A percentile compares a stretch with the other conserved stretches of the same genome.
Conservation (phyloP, 352 stramenopile species). For the Blastocystis sp. region DNA sequence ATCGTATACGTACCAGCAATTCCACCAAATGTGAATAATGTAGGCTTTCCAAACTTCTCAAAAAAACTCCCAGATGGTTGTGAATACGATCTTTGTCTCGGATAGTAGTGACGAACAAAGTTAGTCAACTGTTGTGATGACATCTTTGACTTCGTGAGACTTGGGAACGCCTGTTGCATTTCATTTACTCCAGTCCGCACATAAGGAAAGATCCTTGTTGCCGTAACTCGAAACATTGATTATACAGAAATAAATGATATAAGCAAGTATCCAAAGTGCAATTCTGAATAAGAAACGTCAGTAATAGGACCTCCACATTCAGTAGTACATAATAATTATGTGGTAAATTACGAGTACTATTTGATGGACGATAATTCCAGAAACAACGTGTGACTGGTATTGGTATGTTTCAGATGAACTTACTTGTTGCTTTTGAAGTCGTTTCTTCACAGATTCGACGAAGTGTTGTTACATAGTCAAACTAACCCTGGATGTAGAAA, state of each 20-base stretch:
- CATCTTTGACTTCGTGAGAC: neutral
- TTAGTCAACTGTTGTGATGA: neutral
- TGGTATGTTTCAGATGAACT: too few relatives aligned
- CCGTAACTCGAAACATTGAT: neutral
- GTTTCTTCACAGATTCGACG: too few relatives aligned
- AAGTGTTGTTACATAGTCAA: too few relatives aligned
- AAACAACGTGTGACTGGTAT: too few relatives aligned
- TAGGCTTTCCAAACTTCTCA: constrained; percentile 25
- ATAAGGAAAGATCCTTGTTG: neutral
- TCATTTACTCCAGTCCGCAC: neutral
- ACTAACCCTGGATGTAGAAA: too few relatives aligned
- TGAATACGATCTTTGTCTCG: neutral
- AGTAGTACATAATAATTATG: too few relatives aligned
- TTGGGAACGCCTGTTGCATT: neutral
- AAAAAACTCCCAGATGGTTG: neutral
- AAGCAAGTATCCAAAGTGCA: too few relatives aligned
- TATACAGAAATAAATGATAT: neutral
- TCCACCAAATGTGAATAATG: neutral
- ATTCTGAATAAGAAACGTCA: too few relatives aligned
- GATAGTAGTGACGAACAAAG: neutral
- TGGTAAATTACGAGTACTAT: too few relatives aligned
- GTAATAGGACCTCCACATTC: too few relatives aligned
- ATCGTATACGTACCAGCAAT: neutral
- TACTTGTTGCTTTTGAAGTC: too few relatives aligned
- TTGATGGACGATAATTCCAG: too few relatives aligned